Evolutionary conservation across 352 stramenopile species (phyloP).

Genomic region (Pythium coloratum): DNA sequence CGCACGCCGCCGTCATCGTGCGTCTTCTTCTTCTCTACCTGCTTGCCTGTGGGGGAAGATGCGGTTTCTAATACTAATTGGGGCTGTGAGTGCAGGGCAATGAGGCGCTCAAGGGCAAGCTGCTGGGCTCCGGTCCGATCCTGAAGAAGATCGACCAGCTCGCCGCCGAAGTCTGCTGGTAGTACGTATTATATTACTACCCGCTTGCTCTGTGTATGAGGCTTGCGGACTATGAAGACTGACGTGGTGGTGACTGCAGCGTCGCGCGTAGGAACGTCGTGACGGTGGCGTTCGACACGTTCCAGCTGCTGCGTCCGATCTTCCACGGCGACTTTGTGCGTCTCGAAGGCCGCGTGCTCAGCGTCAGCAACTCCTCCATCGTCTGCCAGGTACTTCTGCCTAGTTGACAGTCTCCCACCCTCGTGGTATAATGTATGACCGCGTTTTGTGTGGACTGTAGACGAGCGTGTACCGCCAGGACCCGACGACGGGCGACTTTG

Average conservation of each 20-base stretch:
- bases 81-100: conserved; percentile 31
- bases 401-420: too few relatives aligned
- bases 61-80: too few relatives aligned
- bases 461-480: conserved; percentile 46
- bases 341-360: conserved; percentile 39
- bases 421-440: too few relatives aligned
- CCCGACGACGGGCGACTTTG: conserved; percentile 33
- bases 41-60: too few relatives aligned
- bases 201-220: too few relatives aligned
- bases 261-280: conserved; percentile 35
- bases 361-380: conserved; percentile 41
- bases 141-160: conserved; percentile 53
- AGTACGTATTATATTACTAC: conserved; percentile 20
- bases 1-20: conserved; percentile 29
- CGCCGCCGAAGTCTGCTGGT: conserved; percentile 36
- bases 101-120: conserved; percentile 47
- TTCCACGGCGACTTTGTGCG: conserved; percentile 48
- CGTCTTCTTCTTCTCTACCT: not conserved
- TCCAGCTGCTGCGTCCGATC: conserved; percentile 36
- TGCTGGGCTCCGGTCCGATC: conserved; percentile 49
- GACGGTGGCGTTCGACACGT: conserved; percentile 50
- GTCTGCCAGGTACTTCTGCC: conserved; percentile 32
- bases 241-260: conserved; percentile 10
- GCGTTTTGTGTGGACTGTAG: conserved; percentile 2
- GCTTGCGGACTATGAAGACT: not conserved